Percentiles rank a stretch among this genome's conserved stretches.
Evolutionary conservation across 768 basidiomycete species (phyloP).

Genomic region (Boletus insuetus): DNA sequence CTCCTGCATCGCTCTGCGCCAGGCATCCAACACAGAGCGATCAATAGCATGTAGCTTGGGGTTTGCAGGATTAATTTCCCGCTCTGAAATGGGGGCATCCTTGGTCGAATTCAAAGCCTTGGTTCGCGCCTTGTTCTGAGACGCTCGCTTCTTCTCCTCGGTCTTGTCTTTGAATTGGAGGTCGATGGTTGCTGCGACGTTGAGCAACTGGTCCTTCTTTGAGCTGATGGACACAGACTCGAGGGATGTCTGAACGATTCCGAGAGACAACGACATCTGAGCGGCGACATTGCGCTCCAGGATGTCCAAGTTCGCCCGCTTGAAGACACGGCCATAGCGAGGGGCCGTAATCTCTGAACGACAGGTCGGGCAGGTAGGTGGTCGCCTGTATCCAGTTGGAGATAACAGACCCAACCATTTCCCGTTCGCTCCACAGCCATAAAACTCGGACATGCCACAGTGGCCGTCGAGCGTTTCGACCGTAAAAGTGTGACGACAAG

Average conservation of each 20-base stretch:
- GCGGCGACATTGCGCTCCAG: slow-evolving; percentile 60
- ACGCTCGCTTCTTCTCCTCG: background rate
- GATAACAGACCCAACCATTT: slow-evolving; percentile 44
- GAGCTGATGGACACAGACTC: slow-evolving; percentile 25
- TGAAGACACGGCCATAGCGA: slow-evolving; percentile 60
- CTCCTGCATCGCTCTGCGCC: slow-evolving; percentile 38
- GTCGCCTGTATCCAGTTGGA: slow-evolving; percentile 38
- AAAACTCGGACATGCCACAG: slow-evolving; percentile 50
- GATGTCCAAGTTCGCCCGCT: slow-evolving; percentile 62
- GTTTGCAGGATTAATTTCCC: slow-evolving; percentile 28
- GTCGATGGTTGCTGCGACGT: slow-evolving; percentile 8
- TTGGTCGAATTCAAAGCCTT: slow-evolving; percentile 13
- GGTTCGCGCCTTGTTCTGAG: slow-evolving; percentile 12
- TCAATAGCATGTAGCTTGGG: slow-evolving; percentile 31
- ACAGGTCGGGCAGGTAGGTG: slow-evolving; percentile 63
- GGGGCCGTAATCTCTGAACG: slow-evolving; percentile 52
- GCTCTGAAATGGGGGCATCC: slow-evolving; percentile 24
- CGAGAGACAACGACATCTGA: slow-evolving; percentile 47
- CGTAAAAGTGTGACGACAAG: slow-evolving; percentile 65
- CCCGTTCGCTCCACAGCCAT: slow-evolving; percentile 35
- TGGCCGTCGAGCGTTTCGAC: slow-evolving; percentile 68
- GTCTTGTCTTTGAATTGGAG: slow-evolving; percentile 15
- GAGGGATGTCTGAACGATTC: slow-evolving; percentile 27
- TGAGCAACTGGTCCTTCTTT: slow-evolving; percentile 15
- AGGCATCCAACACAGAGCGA: slow-evolving; percentile 31